Percentiles rank a stretch among this genome's conserved stretches.
These are phyloP conservation scores for Raphidocelis subcapitata DNA, from an alignment of 139 green algal genomes.

Conservation along the genomic window DNA sequence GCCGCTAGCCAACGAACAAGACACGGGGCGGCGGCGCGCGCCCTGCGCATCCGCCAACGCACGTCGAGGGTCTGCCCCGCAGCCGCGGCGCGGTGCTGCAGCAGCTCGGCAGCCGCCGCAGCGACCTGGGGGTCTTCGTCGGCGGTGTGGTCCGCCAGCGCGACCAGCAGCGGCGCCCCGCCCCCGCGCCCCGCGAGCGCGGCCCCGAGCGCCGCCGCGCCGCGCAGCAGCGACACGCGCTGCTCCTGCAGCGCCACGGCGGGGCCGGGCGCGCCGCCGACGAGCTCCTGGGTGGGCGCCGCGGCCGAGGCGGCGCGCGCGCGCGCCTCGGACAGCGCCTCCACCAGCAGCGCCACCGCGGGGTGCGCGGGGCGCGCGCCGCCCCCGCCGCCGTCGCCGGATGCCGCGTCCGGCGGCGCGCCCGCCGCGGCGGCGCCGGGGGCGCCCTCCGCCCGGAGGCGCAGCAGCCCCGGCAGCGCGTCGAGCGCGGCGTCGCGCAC, in stretches of 20 bases:
- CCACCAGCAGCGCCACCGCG: not conserved
- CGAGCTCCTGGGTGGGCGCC: no score
- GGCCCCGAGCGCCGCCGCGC: not conserved
- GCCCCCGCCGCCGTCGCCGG: not conserved
- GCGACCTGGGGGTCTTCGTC: not conserved
- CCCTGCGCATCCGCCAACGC: no score
- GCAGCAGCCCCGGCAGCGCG: constrained; percentile 5
- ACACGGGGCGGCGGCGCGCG: no score
- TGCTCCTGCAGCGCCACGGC: no score
- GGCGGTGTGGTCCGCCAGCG: not conserved
- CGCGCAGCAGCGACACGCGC: not conserved
- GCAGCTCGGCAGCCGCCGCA: constrained; percentile 1
- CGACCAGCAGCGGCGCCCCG: not conserved
- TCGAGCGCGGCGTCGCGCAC: constrained; percentile 12
- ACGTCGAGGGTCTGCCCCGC: no score
- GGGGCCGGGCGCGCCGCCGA: no score
- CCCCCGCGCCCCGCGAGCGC: not conserved
- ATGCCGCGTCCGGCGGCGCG: not conserved
- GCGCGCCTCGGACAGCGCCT: not conserved
- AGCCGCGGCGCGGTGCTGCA: constrained; percentile 9
- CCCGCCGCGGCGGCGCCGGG: not conserved
- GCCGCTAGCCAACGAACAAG: no score
- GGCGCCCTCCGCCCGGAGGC: not conserved
- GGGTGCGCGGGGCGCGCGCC: not conserved
- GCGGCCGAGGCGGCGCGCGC: no score